Conservation (phyloP, 1,284 basidiomycete species). For the Cryptococcus neoformans region DNA sequence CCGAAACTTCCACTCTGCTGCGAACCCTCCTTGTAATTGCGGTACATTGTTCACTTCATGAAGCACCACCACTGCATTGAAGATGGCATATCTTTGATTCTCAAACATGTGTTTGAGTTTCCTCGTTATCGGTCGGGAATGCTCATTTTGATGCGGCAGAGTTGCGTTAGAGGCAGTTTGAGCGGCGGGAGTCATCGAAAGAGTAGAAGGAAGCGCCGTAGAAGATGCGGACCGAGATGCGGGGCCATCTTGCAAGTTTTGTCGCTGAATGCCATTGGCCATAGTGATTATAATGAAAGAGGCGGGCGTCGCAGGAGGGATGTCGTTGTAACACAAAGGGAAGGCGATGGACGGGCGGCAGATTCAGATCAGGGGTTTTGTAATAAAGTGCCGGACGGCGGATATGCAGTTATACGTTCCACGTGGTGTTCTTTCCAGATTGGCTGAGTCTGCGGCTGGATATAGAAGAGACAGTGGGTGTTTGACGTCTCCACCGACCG, state of each 20-base stretch:
- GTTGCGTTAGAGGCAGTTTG: not conserved
- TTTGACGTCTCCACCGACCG: no score
- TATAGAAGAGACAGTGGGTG: no score
- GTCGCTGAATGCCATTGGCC: not conserved
- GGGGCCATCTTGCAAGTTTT: not conserved
- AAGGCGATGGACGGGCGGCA: no score
- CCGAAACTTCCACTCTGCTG: constrained; percentile 39
- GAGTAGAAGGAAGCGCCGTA: not conserved
- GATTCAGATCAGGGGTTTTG: no score
- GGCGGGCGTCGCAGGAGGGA: no score
- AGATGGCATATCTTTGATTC: constrained; percentile 25
- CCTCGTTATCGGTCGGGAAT: constrained; percentile 2
- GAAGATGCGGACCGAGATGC: not conserved
- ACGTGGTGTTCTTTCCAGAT: no score
- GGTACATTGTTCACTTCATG: constrained; percentile 45
- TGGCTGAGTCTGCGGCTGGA: no score
- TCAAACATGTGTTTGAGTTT: constrained; percentile 34
- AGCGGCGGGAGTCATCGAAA: not conserved
- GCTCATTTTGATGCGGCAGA: not conserved
- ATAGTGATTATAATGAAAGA: not conserved
- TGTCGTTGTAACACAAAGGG: no score
- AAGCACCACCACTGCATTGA: constrained; percentile 30
- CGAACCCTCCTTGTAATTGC: constrained; percentile 38
- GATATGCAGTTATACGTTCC: no score
- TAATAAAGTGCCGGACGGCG: no score